Percentiles rank a stretch among this genome's conserved stretches.
These are phyloP conservation scores for Claviceps sp. DNA, from an alignment of 2,329 filamentous ascomycete species.

Conservation along the genomic window DNA sequence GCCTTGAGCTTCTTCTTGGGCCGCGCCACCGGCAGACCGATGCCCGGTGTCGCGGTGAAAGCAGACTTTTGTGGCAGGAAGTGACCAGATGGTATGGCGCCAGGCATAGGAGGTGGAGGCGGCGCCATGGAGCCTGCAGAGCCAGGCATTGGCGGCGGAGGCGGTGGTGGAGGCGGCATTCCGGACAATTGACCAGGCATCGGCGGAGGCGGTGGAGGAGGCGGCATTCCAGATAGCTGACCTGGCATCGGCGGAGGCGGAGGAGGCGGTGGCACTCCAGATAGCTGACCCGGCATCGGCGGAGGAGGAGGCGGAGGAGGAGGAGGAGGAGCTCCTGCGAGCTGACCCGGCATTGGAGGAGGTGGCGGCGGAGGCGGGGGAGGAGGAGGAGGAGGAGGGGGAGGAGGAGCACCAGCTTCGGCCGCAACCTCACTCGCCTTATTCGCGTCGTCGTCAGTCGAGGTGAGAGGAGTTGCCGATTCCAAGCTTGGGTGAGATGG, in stretches of 20 bases:
- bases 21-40: constrained; percentile 66
- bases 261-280: constrained; percentile 20
- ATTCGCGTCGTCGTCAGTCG: constrained; percentile 44
- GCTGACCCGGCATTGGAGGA: constrained; percentile 23
- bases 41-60: constrained; percentile 38
- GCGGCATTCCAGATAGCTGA: background rate
- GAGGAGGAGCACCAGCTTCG: constrained; percentile 25
- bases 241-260: constrained; percentile 38
- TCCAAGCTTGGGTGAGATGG: constrained; percentile 65
- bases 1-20: constrained; percentile 99
- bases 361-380: constrained; percentile 21
- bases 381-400: constrained; percentile 9
- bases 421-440: constrained; percentile 41
- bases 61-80: constrained; percentile 56
- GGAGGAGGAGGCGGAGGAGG: constrained; percentile 29
- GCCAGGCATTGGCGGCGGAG: constrained; percentile 27
- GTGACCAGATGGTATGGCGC: constrained; percentile 53
- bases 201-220: constrained; percentile 20
- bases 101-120: constrained; percentile 47
- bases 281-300: constrained; percentile 30
- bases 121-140: constrained; percentile 24
- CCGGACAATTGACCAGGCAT: constrained; percentile 27
- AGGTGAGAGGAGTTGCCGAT: constrained; percentile 54
- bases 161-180: constrained; percentile 6
- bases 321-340: constrained; percentile 19